Percentiles rank a stretch among this genome's conserved stretches.
phyloP scores from a whole-genome alignment of 805 yeast genomes.

The Wickerhamiella hasegawae region DNA sequence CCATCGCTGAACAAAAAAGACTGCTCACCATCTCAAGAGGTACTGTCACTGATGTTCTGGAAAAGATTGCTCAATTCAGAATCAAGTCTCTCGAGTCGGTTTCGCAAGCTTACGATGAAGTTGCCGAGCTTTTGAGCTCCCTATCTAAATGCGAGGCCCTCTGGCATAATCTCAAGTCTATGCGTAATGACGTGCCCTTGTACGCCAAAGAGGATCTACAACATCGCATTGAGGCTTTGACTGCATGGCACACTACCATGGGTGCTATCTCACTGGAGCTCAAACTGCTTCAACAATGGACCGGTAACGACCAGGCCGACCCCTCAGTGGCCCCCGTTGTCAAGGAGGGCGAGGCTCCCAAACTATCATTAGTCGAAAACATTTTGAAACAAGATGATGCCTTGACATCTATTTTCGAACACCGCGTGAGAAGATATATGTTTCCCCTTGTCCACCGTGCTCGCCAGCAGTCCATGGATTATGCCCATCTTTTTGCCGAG shows the following conservation, averaged over 20 bases:
- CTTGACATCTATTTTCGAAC: constrained; percentile 38
- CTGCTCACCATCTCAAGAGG: constrained; percentile 55
- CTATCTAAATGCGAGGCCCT: constrained; percentile 54
- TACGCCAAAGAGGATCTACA: constrained; percentile 50
- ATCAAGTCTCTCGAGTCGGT: constrained; percentile 21
- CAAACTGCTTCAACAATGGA: constrained; percentile 53
- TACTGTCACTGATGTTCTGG: constrained; percentile 54
- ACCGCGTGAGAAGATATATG: constrained; percentile 48
- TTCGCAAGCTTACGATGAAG: constrained; percentile 31
- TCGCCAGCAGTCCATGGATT: constrained; percentile 49
- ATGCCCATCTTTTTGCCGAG: constrained; percentile 40
- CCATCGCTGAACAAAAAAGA: constrained; percentile 62
- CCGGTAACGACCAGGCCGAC: constrained; percentile 68
- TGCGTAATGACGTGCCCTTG: constrained; percentile 63
- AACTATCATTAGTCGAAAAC: constrained; percentile 64
- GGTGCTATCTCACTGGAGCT: constrained; percentile 50
- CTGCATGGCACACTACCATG: constrained; percentile 70
- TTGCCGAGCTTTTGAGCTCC: constrained; percentile 38
- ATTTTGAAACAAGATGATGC: constrained; percentile 47
- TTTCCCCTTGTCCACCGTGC: constrained; percentile 76
- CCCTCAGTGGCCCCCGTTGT: constrained; percentile 28
- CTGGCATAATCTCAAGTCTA: constrained; percentile 67
- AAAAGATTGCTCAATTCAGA: constrained; percentile 50
- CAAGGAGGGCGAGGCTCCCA: constrained; percentile 37
- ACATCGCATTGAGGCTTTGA: constrained; percentile 54